Base-by-base conservation (phyloP, 1,139 yeast genomes). In the Lodderomyces orthopsilosis region DNA sequence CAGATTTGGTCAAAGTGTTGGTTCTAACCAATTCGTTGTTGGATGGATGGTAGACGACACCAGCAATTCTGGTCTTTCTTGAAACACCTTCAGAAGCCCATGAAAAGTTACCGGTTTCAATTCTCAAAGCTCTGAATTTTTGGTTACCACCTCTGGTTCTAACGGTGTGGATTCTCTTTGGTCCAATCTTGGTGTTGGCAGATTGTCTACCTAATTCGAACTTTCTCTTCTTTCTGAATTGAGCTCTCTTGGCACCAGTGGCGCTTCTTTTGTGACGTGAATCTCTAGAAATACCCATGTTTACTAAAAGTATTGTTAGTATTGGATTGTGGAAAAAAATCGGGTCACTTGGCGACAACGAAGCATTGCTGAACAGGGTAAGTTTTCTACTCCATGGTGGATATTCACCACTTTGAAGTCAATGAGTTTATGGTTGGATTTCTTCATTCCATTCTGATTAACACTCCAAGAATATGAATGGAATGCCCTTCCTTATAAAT, bases 211-310 rank as follows among this genome's bases (percentile, higher is more conserved):
- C 99, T 77, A 88, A 85, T 81, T 94, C 98, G 73, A 93, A 94
- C 95, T 93, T 93, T 85, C 99, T 85, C 96, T 93, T 93, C 93
- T 93, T 93, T 88, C 98, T 91, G 95, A 85, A 89, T 79, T 89
- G 96, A 77, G 98, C 98, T 80, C 98, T 91, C 81, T 90, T 91
- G 75, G 98, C 99, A 85, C 99, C 99, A 73, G 99, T 91, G 77
- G 95, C 96, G 68, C 97, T 80, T 80, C 98, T 95, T 88, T 93
- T 93, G 90, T 93, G 98, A 83, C 97, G 96, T 77, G 98, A 91
- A 83, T 93, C 98, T 85, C 99, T 94, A 79, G 98, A 91, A 87
- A 93, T 93, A 91, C 98, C 98, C 98, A 93, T 93, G 61, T 59
- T 56, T 51, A 42, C 47, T 54, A 52, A 52, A 42, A 41, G 43